These are phyloP conservation scores for Suhomyces sp. DNA, from an alignment of 805 yeast species.

Conservation along the genomic window DNA sequence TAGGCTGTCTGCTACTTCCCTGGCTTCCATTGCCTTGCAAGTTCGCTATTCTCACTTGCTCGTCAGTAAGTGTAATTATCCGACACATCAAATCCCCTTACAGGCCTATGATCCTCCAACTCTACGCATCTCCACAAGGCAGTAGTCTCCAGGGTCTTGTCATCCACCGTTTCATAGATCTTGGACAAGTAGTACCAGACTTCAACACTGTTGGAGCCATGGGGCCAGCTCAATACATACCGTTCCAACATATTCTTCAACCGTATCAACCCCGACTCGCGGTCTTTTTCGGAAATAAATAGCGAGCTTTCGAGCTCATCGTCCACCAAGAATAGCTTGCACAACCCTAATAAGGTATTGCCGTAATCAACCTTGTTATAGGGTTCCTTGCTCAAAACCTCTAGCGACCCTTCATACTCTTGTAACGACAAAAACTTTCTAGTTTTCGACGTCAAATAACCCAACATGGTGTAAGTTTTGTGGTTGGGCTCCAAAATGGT, in stretches of 20 bases:
- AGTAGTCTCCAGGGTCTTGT: constrained; percentile 43
- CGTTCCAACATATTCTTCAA: constrained; percentile 46
- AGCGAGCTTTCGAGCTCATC: constrained; percentile 29
- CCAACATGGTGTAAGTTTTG: constrained; percentile 50
- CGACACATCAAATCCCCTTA: constrained; percentile 37
- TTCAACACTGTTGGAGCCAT: constrained; percentile 47
- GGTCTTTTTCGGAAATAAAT: constrained; percentile 56
- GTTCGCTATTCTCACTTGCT: neutral
- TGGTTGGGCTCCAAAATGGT: constrained; percentile 43
- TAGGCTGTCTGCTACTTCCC: too few relatives aligned
- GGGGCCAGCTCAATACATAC: constrained; percentile 36
- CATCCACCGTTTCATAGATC: constrained; percentile 59
- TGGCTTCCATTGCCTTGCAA: too few relatives aligned
- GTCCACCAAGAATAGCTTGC: constrained; percentile 47
- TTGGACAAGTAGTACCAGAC: constrained; percentile 67
- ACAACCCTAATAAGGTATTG: constrained; percentile 53
- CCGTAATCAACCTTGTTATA: constrained; percentile 39
- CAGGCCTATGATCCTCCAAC: constrained; percentile 60
- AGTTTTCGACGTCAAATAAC: constrained; percentile 42
- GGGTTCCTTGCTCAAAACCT: constrained; percentile 26
- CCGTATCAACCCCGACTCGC: constrained; percentile 58
- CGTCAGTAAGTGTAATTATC: constrained; percentile 19
- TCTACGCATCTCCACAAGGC: constrained; percentile 64
- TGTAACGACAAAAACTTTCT: constrained; percentile 51
- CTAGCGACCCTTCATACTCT: constrained; percentile 64